Conservation (phyloP, 139 green algal species). For the Trebouxia sp. region DNA sequence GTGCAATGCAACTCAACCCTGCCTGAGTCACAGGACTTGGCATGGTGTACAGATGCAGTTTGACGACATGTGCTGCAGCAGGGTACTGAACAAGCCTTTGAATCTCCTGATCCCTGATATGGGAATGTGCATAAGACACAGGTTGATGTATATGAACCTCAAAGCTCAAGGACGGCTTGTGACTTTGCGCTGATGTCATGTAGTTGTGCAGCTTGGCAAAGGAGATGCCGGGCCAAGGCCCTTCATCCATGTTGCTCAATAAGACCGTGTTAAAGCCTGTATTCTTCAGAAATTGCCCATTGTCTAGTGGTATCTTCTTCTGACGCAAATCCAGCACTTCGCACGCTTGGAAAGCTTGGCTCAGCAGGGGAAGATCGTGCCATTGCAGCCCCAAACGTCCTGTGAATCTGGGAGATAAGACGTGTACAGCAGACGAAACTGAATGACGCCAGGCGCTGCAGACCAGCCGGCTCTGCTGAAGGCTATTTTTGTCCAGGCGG, state of each 20-base stretch:
- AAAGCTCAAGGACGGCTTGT: neutral
- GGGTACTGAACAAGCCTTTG: neutral
- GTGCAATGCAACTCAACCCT: neutral
- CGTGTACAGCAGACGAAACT: neutral
- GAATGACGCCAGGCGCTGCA: constrained; percentile 1
- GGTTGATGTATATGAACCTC: neutral
- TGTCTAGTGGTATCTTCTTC: neutral
- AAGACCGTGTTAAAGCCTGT: neutral
- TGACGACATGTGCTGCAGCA: neutral
- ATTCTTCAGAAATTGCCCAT: neutral
- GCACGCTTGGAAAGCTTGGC: constrained; percentile 15
- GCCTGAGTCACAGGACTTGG: neutral
- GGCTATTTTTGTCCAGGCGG: neutral
- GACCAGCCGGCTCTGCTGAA: neutral
- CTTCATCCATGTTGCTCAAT: neutral
- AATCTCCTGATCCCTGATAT: neutral
- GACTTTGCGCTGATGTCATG: neutral
- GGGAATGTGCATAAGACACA: neutral
- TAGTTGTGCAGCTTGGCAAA: neutral
- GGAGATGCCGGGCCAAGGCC: neutral
- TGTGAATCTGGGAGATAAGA: neutral
- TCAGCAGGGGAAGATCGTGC: neutral
- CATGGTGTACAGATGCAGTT: constrained; percentile 1
- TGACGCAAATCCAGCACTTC: neutral
- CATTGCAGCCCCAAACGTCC: neutral